Conservation (phyloP, 2,329 filamentous ascomycete genomes). For the Aspergillus sp. region DNA sequence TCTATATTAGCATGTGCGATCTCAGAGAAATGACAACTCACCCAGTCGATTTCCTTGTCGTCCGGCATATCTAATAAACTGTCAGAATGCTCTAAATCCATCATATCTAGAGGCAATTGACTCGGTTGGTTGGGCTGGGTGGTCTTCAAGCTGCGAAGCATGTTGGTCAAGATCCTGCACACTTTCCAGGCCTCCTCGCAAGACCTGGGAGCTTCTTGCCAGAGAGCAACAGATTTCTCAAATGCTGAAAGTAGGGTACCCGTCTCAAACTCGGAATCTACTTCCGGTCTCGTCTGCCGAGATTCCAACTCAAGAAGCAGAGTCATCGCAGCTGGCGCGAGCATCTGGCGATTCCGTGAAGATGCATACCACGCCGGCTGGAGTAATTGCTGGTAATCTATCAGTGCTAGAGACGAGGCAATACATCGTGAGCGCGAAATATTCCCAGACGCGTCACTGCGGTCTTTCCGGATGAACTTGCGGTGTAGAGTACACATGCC, state of each 20-base stretch:
- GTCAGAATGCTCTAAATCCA: not conserved
- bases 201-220: not conserved
- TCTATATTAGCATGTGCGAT: not conserved
- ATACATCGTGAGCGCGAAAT: constrained; percentile 6
- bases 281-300: not conserved
- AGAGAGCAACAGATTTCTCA: not conserved
- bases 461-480: not conserved
- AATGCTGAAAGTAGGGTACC: not conserved
- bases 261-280: not conserved
- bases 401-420: not conserved
- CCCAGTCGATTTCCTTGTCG: constrained; percentile 10
- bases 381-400: not conserved
- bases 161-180: not conserved
- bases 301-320: constrained; percentile 8
- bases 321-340: constrained; percentile 7
- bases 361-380: constrained; percentile 5
- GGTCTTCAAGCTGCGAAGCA: not conserved
- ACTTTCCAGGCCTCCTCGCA: constrained; percentile 1
- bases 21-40: not conserved
- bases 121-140: too few species aligned
- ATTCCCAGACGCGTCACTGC: not conserved
- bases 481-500: constrained; percentile 8
- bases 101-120: not conserved
- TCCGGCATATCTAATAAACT: not conserved
- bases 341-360: constrained; percentile 5